phyloP scores from a whole-genome alignment of 2,329 filamentous ascomycete species.

The Dactylonectria estremocensis region DNA sequence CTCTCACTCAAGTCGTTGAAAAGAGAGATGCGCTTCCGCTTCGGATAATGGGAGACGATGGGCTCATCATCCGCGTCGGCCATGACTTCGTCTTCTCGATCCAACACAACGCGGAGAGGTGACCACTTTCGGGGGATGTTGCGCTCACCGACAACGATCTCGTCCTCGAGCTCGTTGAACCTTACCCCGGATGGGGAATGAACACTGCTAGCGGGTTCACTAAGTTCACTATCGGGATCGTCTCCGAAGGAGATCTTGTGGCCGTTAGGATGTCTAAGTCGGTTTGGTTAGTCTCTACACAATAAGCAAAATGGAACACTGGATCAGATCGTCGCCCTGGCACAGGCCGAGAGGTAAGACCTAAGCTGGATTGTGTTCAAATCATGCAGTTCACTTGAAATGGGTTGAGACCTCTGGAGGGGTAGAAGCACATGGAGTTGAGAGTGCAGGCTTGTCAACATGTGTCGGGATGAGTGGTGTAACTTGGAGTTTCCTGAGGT shows the following conservation, averaged over 20 bases:
- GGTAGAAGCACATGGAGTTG: slow-evolving; percentile 10
- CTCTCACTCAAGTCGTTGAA: slow-evolving; percentile 66
- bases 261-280: slow-evolving; percentile 49
- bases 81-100: slow-evolving; percentile 62
- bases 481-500: slow-evolving; percentile 17
- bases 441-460: neutral
- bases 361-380: neutral
- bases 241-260: slow-evolving; percentile 54
- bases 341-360: neutral
- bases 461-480: neutral
- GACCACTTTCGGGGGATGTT: slow-evolving; percentile 57
- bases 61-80: too few species aligned
- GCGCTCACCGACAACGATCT: slow-evolving; percentile 67
- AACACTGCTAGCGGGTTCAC: slow-evolving; percentile 56
- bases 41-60: slow-evolving; percentile 65
- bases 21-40: slow-evolving; percentile 69
- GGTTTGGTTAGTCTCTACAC: slow-evolving; percentile 43
- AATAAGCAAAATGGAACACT: slow-evolving; percentile 11
- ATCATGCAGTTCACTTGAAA: slow-evolving; percentile 3
- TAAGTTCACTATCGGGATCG: slow-evolving; percentile 61
- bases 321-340: slow-evolving; percentile 13
- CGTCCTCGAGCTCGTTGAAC: slow-evolving; percentile 63
- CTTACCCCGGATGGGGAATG: slow-evolving; percentile 56
- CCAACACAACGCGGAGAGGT: slow-evolving; percentile 51
- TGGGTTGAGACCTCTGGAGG: slow-evolving; percentile 17